phyloP scores from a whole-genome alignment of 1,139 yeast genomes.

The Saccharomyces hybrid region DNA sequence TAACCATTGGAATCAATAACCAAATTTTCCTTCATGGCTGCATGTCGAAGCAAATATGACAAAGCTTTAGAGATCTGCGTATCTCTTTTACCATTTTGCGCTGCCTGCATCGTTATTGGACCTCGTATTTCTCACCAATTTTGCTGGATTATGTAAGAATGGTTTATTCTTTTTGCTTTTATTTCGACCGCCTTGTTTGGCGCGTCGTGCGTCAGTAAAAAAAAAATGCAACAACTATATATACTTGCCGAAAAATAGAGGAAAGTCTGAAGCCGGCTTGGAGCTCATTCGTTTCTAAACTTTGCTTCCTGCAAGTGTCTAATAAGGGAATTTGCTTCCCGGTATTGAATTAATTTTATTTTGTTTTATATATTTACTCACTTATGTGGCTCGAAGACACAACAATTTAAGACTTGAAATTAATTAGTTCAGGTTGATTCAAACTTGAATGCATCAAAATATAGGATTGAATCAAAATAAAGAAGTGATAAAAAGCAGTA shows the following conservation, averaged over 20 bases:
- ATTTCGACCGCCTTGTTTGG: neutral
- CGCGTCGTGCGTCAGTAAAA: neutral
- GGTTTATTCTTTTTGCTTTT: neutral
- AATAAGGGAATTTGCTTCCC: neutral
- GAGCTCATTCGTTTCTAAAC: neutral
- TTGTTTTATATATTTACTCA: neutral
- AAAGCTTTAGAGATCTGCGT: conserved; percentile 61
- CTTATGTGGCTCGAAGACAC: neutral
- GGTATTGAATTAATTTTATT: neutral
- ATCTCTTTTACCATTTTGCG: conserved; percentile 36
- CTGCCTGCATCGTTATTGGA: neutral
- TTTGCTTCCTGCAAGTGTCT: neutral
- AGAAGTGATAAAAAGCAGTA: conserved; percentile 73
- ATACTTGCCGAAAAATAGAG: neutral
- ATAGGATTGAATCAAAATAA: conserved; percentile 45
- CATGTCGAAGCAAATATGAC: conserved; percentile 73
- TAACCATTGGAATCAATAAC: conserved; percentile 62
- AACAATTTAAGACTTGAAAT: neutral
- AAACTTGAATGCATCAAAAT: conserved; percentile 18
- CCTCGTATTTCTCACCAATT: neutral
- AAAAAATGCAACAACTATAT: neutral
- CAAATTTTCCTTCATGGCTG: conserved; percentile 65
- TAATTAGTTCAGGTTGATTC: conserved; percentile 2
- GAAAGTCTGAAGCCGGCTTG: neutral
- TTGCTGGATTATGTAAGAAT: neutral